Percentiles rank a stretch among this genome's conserved stretches.
These are phyloP conservation scores for Verticillium tricorpus DNA, from an alignment of 2,329 filamentous ascomycete species.

Conservation along the genomic window DNA sequence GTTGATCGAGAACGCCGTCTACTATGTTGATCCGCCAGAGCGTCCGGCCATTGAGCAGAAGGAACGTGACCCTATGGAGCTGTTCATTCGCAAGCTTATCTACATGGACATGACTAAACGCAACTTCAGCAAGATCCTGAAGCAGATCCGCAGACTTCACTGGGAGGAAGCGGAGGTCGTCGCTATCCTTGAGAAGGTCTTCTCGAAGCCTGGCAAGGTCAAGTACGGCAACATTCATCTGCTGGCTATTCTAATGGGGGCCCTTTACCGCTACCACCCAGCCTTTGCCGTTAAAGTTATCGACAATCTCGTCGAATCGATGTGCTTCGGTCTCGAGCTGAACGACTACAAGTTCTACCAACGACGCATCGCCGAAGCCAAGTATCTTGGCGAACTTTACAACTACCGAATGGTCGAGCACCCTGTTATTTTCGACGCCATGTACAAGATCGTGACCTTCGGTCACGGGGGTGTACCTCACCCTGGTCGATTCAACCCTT, in stretches of 20 bases:
- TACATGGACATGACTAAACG: constrained; percentile 93
- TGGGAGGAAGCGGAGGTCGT: constrained; percentile 95
- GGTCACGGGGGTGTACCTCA: constrained; percentile 84
- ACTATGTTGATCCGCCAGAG: constrained; percentile 95
- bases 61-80: constrained; percentile 86
- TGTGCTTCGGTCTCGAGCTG: constrained; percentile 82
- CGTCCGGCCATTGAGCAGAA: constrained; percentile 94
- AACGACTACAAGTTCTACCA: constrained; percentile 99
- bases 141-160: constrained; percentile 90
- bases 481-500: constrained; percentile 68
- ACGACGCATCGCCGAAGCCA: constrained; percentile 88
- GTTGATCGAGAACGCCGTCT: constrained; percentile 96
- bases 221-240: constrained; percentile 97
- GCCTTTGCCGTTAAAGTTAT: constrained; percentile 88
- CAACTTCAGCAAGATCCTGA: constrained; percentile 88
- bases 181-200: constrained; percentile 78
- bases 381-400: constrained; percentile 94
- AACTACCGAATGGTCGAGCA: constrained; percentile 97
- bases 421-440: constrained; percentile 86
- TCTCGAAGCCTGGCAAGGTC: constrained; percentile 93
- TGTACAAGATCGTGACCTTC: constrained; percentile 93
- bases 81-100: constrained; percentile 88
- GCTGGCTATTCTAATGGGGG: constrained; percentile 82
- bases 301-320: constrained; percentile 84
- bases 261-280: constrained; percentile 86